A percentile compares a stretch with the other conserved stretches of the same genome.
Evolutionary conservation across 768 basidiomycete species (phyloP).

Genomic region (Russula dissimulans): DNA sequence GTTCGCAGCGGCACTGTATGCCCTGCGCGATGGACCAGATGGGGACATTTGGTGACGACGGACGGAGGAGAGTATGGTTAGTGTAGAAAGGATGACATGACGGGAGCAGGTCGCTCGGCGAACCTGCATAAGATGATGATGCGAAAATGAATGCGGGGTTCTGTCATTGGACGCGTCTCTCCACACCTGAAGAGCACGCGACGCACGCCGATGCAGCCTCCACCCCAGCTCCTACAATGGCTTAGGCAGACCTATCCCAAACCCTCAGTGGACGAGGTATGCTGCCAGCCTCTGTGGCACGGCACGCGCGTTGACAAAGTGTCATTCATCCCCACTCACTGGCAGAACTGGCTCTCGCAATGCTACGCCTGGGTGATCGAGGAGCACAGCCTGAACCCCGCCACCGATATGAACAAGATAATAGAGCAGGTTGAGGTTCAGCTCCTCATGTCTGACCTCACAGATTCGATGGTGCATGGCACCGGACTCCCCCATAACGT

Average conservation of each 20-base stretch:
- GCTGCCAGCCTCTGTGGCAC: slow-evolving; percentile 15
- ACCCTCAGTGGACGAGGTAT: slow-evolving; percentile 55
- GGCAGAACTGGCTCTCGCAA: slow-evolving; percentile 65
- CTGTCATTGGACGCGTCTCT: no score
- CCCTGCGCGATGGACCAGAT: not conserved
- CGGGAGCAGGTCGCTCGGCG: not conserved
- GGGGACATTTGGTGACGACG: not conserved
- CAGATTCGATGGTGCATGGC: slow-evolving; percentile 59
- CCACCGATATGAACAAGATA: slow-evolving; percentile 41
- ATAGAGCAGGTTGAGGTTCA: slow-evolving; percentile 50
- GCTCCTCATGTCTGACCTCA: slow-evolving; percentile 61
- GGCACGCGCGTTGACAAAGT: not conserved
- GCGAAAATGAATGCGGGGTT: not conserved
- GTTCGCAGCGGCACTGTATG: not conserved
- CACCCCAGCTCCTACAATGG: slow-evolving; percentile 39
- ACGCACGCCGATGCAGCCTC: slow-evolving; percentile 25
- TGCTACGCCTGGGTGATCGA: slow-evolving; percentile 58
- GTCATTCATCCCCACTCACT: not conserved
- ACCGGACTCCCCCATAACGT: slow-evolving; percentile 56
- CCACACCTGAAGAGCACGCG: not conserved
- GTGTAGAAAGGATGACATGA: not conserved
- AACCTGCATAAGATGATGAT: not conserved
- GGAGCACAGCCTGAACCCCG: slow-evolving; percentile 40
- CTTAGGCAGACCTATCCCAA: slow-evolving; percentile 45
- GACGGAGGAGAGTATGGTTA: not conserved